Conservation (phyloP, 2,329 filamentous ascomycete genomes). For the Pseudogymnoascus sp. region DNA sequence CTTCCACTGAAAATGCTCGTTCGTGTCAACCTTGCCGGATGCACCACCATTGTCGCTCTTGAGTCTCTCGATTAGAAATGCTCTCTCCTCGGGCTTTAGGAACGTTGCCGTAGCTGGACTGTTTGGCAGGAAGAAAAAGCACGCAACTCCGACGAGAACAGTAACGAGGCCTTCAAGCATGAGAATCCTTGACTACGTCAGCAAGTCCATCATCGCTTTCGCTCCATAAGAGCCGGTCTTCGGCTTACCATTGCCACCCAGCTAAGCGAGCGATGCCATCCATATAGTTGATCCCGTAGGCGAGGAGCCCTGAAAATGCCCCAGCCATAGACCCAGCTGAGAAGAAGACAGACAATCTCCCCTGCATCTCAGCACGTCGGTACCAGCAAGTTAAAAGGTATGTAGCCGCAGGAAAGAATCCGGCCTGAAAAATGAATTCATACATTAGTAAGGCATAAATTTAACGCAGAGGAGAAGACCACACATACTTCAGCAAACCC, state of each 20-base stretch:
- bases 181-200: slow-evolving; percentile 24
- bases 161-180: slow-evolving; percentile 31
- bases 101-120: slow-evolving; percentile 71
- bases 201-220: neutral
- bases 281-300: neutral
- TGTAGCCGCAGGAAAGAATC: slow-evolving; percentile 13
- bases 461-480: neutral
- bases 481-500: slow-evolving; percentile 38
- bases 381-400: slow-evolving; percentile 16
- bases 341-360: neutral
- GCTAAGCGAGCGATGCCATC: neutral
- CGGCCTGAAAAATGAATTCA: slow-evolving; percentile 2
- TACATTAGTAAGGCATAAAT: neutral
- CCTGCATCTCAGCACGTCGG: neutral
- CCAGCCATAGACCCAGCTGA: neutral
- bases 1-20: slow-evolving; percentile 25
- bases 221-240: neutral
- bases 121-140: slow-evolving; percentile 56
- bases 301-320: neutral
- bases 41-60: slow-evolving; percentile 47
- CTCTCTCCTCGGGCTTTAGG: slow-evolving; percentile 59
- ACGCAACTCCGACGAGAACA: slow-evolving; percentile 30
- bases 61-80: slow-evolving; percentile 61
- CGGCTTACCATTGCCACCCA: neutral
- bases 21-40: slow-evolving; percentile 45